Percentiles rank a stretch among this genome's conserved stretches.
phyloP scores from a whole-genome alignment of 2,329 filamentous ascomycete genomes.

The Microsporum canis region DNA sequence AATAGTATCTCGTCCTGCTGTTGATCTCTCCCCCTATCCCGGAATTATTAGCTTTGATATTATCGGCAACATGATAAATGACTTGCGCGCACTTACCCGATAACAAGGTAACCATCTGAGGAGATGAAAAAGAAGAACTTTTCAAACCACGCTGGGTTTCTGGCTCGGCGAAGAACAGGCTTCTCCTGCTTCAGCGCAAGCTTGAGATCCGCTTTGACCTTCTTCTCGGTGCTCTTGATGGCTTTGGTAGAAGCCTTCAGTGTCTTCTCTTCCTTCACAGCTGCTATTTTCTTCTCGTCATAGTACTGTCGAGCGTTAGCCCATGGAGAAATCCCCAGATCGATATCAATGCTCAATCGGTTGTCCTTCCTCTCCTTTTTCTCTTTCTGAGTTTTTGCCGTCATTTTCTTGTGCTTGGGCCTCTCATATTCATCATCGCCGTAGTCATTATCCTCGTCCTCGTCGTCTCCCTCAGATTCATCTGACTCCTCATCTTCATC shows the following conservation, averaged over 20 bases:
- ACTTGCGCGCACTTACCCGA: constrained; percentile 42
- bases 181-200: constrained; percentile 88
- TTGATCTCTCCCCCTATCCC: constrained; percentile 58
- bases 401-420: constrained; percentile 1
- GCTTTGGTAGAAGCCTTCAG: constrained; percentile 68
- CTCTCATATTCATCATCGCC: constrained; percentile 6
- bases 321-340: constrained; percentile 72
- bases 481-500: constrained; percentile 35
- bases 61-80: background rate
- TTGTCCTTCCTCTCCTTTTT: constrained; percentile 17
- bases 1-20: constrained; percentile 92
- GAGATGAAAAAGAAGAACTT: constrained; percentile 95
- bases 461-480: constrained; percentile 28
- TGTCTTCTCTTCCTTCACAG: constrained; percentile 79
- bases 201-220: constrained; percentile 74
- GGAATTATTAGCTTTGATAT: constrained; percentile 3
- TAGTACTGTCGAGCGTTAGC: constrained; percentile 87
- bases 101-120: constrained; percentile 84
- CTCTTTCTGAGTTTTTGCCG: constrained; percentile 12
- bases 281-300: constrained; percentile 73
- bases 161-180: constrained; percentile 67
- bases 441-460: constrained; percentile 18
- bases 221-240: constrained; percentile 79
- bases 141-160: constrained; percentile 87
- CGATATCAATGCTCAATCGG: constrained; percentile 65